Conservation (phyloP, 164 flowering plant species). For the Amborella trichopoda region DNA sequence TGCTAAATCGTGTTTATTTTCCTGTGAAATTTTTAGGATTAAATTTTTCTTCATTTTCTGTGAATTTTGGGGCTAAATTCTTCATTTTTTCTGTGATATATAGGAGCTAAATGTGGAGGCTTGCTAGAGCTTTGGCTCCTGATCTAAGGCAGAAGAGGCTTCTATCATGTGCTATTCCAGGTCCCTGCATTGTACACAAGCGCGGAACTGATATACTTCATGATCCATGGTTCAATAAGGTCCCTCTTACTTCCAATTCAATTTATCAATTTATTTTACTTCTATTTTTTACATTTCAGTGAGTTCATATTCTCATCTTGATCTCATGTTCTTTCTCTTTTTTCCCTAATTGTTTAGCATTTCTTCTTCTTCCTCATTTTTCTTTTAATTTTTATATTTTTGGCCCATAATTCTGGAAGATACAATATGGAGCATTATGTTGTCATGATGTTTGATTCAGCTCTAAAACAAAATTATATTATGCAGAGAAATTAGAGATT, state of each 20-base stretch:
- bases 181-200: conserved; percentile 89
- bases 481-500: too few relatives aligned
- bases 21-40: too few relatives aligned
- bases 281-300: background rate
- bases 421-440: too few relatives aligned
- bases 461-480: too few relatives aligned
- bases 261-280: background rate
- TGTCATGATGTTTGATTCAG: too few relatives aligned
- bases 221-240: conserved; percentile 99
- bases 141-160: conserved; percentile 33
- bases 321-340: background rate
- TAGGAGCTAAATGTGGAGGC: conserved; percentile 16
- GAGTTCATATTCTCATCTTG: background rate
- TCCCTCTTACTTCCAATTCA: conserved; percentile 4
- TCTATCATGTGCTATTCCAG: conserved; percentile 44
- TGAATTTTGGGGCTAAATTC: background rate
- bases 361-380: background rate
- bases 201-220: conserved; percentile 97
- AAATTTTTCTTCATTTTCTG: background rate
- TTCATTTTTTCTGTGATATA: background rate
- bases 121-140: conserved; percentile 16
- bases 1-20: too few relatives aligned
- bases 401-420: background rate
- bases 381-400: background rate
- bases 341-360: background rate